phyloP scores from a whole-genome alignment of 106 monocot species.

The Ottelia alismoides region DNA sequence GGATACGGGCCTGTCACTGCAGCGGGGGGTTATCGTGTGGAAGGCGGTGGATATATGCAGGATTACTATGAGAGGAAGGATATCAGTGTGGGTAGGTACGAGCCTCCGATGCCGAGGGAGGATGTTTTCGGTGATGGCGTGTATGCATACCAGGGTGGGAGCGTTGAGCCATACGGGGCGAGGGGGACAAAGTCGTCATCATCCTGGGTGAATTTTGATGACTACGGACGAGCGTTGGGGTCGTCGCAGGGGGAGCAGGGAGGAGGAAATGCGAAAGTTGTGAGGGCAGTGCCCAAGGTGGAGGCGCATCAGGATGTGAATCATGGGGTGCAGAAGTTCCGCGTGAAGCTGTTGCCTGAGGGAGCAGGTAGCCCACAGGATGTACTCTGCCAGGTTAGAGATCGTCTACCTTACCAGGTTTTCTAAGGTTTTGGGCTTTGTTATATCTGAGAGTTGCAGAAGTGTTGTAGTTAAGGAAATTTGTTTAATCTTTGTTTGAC shows the following conservation, averaged over 20 bases:
- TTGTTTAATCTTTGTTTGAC: too few species aligned
- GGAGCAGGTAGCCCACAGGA: constrained; percentile 48
- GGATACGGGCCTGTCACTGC: too few species aligned
- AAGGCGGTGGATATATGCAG: not conserved
- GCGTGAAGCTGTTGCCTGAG: constrained; percentile 73
- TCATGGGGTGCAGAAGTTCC: constrained; percentile 66
- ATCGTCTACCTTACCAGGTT: too few species aligned
- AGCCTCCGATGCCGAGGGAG: not conserved
- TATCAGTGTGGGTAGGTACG: not conserved
- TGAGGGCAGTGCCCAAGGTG: constrained; percentile 60
- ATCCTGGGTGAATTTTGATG: constrained; percentile 15
- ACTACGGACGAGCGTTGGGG: constrained; percentile 32
- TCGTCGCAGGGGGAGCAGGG: not conserved
- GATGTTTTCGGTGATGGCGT: not conserved
- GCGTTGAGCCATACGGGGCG: not conserved
- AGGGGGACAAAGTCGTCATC: constrained; percentile 6
- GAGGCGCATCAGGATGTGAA: constrained; percentile 55
- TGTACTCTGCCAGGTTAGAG: constrained; percentile 98
- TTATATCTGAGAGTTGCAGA: too few species aligned
- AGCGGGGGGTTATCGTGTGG: too few species aligned
- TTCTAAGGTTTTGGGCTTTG: too few species aligned
- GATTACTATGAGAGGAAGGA: not conserved
- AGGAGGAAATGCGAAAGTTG: constrained; percentile 35
- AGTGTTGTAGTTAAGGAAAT: too few species aligned
- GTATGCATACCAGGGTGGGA: not conserved